Conservation (phyloP, 1,284 basidiomycete genomes). For the Ganoderma sinense region DNA sequence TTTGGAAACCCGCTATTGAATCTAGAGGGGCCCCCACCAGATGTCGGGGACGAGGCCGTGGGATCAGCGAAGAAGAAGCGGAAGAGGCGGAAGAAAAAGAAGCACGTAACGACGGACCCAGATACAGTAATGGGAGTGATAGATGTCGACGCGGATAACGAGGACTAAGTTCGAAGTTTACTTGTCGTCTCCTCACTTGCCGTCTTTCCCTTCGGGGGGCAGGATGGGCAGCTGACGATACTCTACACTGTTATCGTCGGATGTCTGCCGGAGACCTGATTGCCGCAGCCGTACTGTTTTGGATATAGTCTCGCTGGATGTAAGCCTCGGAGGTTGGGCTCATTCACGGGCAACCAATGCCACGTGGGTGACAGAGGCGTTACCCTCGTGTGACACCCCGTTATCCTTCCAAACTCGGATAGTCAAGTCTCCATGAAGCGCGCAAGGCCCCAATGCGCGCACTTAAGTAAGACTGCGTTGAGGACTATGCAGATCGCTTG, state of each 20-base stretch:
- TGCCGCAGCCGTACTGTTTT: background rate
- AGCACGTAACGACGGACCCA: conserved; percentile 37
- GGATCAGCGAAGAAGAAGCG: conserved; percentile 54
- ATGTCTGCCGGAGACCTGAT: background rate
- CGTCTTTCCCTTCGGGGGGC: too few relatives aligned
- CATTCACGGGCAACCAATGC: too few relatives aligned
- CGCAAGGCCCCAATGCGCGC: too few relatives aligned
- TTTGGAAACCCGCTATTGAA: conserved; percentile 57
- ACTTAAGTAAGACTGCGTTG: too few relatives aligned
- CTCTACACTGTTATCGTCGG: background rate
- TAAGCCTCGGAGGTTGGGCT: too few relatives aligned
- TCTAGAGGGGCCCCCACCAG: conserved; percentile 56
- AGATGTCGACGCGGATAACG: conserved; percentile 13
- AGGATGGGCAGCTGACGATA: background rate
- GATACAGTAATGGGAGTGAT: conserved; percentile 1
- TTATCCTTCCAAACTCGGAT: too few relatives aligned
- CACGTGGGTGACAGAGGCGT: too few relatives aligned
- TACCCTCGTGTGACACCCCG: too few relatives aligned
- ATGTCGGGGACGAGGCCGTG: conserved; percentile 40
- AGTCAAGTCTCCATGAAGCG: too few relatives aligned
- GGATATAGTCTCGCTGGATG: background rate
- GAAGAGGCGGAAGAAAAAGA: conserved; percentile 64
- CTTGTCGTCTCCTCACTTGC: too few relatives aligned
- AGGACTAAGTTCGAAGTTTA: background rate
- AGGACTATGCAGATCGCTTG: too few relatives aligned